Evolutionary conservation across 768 basidiomycete species (phyloP).

Genomic region (Mycena crocata): DNA sequence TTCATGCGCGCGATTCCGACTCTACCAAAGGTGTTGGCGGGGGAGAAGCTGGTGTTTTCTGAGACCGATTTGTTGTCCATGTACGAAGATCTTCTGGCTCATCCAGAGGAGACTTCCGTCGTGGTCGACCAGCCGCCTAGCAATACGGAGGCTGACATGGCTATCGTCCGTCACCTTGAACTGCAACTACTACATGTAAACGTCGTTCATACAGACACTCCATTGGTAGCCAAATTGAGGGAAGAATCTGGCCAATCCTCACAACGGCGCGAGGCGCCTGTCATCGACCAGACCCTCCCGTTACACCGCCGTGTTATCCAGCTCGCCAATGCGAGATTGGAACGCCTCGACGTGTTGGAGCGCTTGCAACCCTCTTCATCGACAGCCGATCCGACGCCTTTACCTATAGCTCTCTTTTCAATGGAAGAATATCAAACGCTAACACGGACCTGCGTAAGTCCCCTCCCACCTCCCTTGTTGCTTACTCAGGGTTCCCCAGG

Average conservation of each 20-base stretch:
- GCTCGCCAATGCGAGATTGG: conserved; percentile 48
- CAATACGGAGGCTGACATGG: conserved; percentile 48
- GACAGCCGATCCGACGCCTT: conserved; percentile 29
- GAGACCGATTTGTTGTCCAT: conserved; percentile 56
- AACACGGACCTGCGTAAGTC: conserved; percentile 61
- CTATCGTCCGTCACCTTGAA: conserved; percentile 48
- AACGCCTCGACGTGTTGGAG: conserved; percentile 43
- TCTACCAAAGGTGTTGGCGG: conserved; percentile 42
- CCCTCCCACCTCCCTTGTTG: background rate
- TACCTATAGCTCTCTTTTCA: conserved; percentile 62
- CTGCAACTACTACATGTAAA: conserved; percentile 42
- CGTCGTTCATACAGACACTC: conserved; percentile 11
- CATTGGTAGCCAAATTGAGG: conserved; percentile 15
- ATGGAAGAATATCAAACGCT: conserved; percentile 66
- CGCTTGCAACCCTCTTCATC: conserved; percentile 13
- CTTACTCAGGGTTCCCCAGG: conserved; percentile 47
- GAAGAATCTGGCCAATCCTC: background rate
- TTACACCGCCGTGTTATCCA: conserved; percentile 50
- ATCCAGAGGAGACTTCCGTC: conserved; percentile 33
- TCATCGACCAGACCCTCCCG: conserved; percentile 24
- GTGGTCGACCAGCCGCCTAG: conserved; percentile 35
- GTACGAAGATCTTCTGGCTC: conserved; percentile 58
- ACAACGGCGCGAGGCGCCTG: background rate
- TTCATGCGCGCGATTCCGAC: background rate
- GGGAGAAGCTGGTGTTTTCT: conserved; percentile 50